phyloP scores from a whole-genome alignment of 371 early-diverging fungal species.

The Homolaphlyctis polyrhiza region DNA sequence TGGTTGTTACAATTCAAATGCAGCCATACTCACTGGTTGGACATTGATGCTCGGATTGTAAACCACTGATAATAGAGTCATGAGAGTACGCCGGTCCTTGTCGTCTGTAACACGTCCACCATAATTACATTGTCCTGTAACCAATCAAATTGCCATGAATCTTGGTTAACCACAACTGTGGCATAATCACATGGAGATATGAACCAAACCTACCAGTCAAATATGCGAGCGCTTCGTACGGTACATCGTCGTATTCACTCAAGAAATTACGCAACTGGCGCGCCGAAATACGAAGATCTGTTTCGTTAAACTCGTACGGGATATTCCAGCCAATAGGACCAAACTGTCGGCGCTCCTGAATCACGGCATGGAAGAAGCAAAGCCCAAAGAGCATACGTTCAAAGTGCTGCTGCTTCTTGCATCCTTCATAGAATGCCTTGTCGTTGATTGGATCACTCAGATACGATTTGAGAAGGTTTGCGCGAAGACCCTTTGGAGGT shows the following conservation, averaged over 20 bases:
- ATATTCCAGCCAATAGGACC: conserved; percentile 58
- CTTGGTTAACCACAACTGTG: not conserved
- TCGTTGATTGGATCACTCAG: conserved; percentile 45
- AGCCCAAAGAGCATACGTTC: conserved; percentile 44
- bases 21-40: conserved; percentile 3
- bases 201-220: conserved; percentile 31
- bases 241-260: conserved; percentile 45
- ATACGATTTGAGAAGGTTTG: conserved; percentile 41
- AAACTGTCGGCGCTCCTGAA: conserved; percentile 47
- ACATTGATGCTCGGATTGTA: conserved; percentile 30
- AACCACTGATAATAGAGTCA: conserved; percentile 33
- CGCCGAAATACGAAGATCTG: conserved; percentile 47
- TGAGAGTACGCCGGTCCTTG: conserved; percentile 42
- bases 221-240: conserved; percentile 46
- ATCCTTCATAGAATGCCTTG: conserved; percentile 46
- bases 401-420: conserved; percentile 39
- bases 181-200: not conserved
- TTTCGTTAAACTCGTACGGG: conserved; percentile 55
- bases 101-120: conserved; percentile 54
- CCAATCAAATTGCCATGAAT: not conserved
- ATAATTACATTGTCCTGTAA: conserved; percentile 47
- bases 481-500: conserved; percentile 43
- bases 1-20: no score
- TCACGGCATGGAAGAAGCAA: conserved; percentile 51
- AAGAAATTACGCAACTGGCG: conserved; percentile 47